Percentiles rank a stretch among this genome's conserved stretches.
phyloP scores from a whole-genome alignment of 495 filamentous ascomycete species.

The Penicillium angulare region DNA sequence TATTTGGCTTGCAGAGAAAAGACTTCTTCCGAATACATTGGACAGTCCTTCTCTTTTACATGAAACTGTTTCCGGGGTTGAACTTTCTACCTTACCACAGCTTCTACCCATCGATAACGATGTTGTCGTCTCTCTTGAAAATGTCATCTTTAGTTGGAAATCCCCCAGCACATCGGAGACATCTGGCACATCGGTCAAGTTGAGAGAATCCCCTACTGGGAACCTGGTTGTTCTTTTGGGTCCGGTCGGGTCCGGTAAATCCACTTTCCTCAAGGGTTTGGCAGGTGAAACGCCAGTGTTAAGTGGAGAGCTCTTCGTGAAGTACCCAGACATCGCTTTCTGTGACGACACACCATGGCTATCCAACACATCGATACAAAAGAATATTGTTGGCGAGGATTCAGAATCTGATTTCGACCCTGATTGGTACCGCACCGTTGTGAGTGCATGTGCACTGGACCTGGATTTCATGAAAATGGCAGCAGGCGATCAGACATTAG shows the following conservation, averaged over 20 bases:
- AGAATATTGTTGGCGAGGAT: slow-evolving; percentile 34
- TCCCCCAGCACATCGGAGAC: not conserved
- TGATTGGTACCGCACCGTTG: slow-evolving; percentile 39
- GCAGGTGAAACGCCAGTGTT: slow-evolving; percentile 16
- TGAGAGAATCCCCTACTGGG: slow-evolving; percentile 2
- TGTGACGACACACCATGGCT: slow-evolving; percentile 35
- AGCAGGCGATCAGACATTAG: slow-evolving; percentile 28
- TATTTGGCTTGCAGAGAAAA: slow-evolving; percentile 8
- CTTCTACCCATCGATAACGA: not conserved
- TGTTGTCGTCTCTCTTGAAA: slow-evolving; percentile 9
- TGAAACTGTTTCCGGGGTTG: slow-evolving; percentile 1
- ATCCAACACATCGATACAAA: slow-evolving; percentile 35
- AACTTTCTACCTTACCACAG: slow-evolving; percentile 1
- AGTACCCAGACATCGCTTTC: slow-evolving; percentile 26
- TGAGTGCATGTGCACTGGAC: slow-evolving; percentile 38
- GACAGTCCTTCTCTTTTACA: not conserved
- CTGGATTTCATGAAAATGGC: slow-evolving; percentile 35
- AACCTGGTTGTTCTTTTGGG: slow-evolving; percentile 33
- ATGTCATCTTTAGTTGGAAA: slow-evolving; percentile 22
- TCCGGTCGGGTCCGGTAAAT: slow-evolving; percentile 42
- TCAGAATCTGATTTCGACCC: slow-evolving; percentile 23
- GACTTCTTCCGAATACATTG: not conserved
- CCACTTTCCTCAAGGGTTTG: slow-evolving; percentile 35
- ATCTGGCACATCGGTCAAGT: slow-evolving; percentile 6
- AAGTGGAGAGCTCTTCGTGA: slow-evolving; percentile 12